A percentile compares a stretch with the other conserved stretches of the same genome.
These are phyloP conservation scores for Penicillium soppii DNA, from an alignment of 495 filamentous ascomycete species.

Conservation along the genomic window DNA sequence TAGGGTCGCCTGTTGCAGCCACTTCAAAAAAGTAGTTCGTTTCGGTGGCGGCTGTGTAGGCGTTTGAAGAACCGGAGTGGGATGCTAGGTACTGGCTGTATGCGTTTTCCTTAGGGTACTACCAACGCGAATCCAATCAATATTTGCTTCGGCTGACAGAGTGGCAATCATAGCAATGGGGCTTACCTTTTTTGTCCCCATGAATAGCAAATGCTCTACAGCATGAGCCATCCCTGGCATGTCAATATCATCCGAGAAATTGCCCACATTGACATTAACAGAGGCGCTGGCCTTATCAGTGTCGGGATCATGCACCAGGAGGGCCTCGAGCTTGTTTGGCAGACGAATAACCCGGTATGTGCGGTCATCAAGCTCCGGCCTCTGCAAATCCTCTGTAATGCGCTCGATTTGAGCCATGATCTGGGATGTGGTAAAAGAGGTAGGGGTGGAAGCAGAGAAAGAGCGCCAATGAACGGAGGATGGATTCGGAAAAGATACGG, in stretches of 20 bases:
- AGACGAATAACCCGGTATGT: conserved; percentile 85
- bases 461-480: conserved; percentile 20
- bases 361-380: conserved; percentile 83
- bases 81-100: conserved; percentile 91
- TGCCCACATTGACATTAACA: conserved; percentile 93
- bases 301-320: conserved; percentile 91
- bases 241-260: conserved; percentile 85
- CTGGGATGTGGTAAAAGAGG: conserved; percentile 22
- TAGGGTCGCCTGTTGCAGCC: conserved; percentile 62
- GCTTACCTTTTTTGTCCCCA: conserved; percentile 92
- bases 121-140: conserved; percentile 14
- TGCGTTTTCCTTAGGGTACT: conserved; percentile 93
- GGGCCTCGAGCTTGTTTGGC: conserved; percentile 85
- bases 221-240: conserved; percentile 95
- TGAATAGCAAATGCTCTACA: conserved; percentile 92
- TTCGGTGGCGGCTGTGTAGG: conserved; percentile 88
- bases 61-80: conserved; percentile 90
- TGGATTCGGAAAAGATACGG: conserved; percentile 17
- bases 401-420: conserved; percentile 57
- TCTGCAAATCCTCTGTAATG: conserved; percentile 79
- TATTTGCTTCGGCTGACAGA: not conserved
- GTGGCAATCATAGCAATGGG: not conserved
- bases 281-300: conserved; percentile 97
- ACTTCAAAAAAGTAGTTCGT: conserved; percentile 99
- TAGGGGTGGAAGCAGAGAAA: conserved; percentile 20